Evolutionary conservation across 768 basidiomycete genomes (phyloP), one percentile per base, ranked within the genome.

Genomic region (Suillus decipiens): DNA sequence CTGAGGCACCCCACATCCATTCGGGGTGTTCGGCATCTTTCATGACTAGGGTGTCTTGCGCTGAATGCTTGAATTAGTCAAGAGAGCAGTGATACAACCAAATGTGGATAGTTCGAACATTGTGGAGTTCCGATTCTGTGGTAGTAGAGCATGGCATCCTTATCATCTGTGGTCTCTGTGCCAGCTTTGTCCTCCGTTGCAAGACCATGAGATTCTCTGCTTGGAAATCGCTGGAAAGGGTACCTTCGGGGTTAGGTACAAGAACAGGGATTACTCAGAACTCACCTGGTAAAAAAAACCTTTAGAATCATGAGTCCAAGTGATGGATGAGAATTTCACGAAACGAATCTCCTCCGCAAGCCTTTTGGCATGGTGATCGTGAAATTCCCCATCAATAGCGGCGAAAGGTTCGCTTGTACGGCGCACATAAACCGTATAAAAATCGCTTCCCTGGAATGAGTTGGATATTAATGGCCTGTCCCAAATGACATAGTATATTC

Each of bases 201-300:
- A 54, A 69, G 65, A 8, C 81, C 82, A 66, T 86, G 81, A 50
- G 74, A 80, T 65, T 69, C 75, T 59, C 77, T 82, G 28, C 75
- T 81, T 3, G 89, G 89, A 70, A 83, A 91, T 17, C 90, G 84
- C 79, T 84, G 63, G 34, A 61, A 12, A 28, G 11, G 41, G 28
- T 31, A 19, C 39, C 17, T 28, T 57, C 6, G 36, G 54, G 17
- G 19, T 55, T 12, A 19, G 39, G 15, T 50, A 61, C 31, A 28
- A 48, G 14, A 51, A 51, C 39, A 17, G 7, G n/a, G 53, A 55
- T 39, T 15, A 59, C 33, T 55, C 47, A 53, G 10, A 6, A 70
- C 74, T 24, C 57, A 81, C 80, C 80, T 93, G 92, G 72, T 95
- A 95, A 76, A 94, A 92, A 75, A 94, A 92, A 1, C 93, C 92